Evolutionary conservation across 108 stramenopile species (phyloP).

Genomic region (Nitzschia inconspicua): DNA sequence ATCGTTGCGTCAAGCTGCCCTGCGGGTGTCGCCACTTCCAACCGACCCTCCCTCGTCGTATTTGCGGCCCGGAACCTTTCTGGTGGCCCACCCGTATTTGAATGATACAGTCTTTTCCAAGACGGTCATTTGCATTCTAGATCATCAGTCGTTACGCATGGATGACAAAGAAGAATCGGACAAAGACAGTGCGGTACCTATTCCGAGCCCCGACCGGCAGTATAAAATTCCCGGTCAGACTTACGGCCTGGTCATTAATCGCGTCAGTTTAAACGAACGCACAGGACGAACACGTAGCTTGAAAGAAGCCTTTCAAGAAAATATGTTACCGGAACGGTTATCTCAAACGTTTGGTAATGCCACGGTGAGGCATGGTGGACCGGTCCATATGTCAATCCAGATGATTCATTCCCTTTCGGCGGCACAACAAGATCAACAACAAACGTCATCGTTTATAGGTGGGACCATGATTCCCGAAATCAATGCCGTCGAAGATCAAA

Average conservation of each 20-base stretch:
- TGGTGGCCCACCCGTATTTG: conserved; percentile 80
- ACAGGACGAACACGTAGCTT: conserved; percentile 22
- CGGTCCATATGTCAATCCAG: conserved; percentile 74
- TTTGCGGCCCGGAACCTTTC: conserved; percentile 69
- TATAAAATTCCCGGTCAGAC: conserved; percentile 41
- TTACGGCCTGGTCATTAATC: conserved; percentile 82
- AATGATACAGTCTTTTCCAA: conserved; percentile 64
- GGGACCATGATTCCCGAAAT: conserved; percentile 53
- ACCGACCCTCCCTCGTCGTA: conserved; percentile 19
- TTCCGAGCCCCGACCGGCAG: not conserved
- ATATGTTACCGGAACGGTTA: conserved; percentile 29
- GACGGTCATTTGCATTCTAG: conserved; percentile 72
- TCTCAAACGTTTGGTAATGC: conserved; percentile 56
- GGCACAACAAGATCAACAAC: not conserved
- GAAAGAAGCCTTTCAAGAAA: conserved; percentile 26
- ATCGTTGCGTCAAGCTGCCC: conserved; percentile 10
- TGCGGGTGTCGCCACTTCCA: conserved; percentile 30
- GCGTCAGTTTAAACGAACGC: conserved; percentile 38
- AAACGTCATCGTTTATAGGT: conserved; percentile 28
- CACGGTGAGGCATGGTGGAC: conserved; percentile 72
- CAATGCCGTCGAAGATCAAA: conserved; percentile 18
- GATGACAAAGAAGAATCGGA: conserved; percentile 3
- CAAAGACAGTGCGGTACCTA: conserved; percentile 1
- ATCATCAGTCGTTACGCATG: conserved; percentile 29
- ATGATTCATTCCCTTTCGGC: conserved; percentile 52